Evolutionary conservation across 345 rosid species (phyloP), one percentile per base, ranked within the genome.

Genomic region (Gossypium mustelinum): DNA sequence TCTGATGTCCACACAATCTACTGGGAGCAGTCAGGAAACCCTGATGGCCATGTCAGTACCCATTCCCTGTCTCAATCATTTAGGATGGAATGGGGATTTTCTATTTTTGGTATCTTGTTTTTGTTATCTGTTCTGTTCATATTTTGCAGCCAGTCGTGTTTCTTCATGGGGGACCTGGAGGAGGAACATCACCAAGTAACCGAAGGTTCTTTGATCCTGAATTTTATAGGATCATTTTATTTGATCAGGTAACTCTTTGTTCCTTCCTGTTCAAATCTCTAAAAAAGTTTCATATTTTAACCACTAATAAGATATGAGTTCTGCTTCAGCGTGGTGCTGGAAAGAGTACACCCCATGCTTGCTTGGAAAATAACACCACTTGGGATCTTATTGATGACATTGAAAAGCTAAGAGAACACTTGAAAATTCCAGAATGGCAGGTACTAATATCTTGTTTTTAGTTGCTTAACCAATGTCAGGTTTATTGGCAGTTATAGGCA

Each of bases 131-230:
- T 47, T 54, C 27, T 78, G 41, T 58, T 27, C 58, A 54, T 67
- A 45, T 79, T 25, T 72, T 86, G 82, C 89, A 92, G 98, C 94
- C 98, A n/a, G 90, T 89, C 76, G 88, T 94, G 22, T 94, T 94
- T 83, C 94, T 94, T 81, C 98, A 92, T 52, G 98, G 98, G 18
- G 98, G 98, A 14, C 98, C 98, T n/a, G 98, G 98, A 74, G 97
- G 97, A 80, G 97, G 97, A 68, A 89, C 94, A 1, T 43, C 94
- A 18, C 95, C 98, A 13, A 83, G 81, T 64, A 92, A 94, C 75
- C 85, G 95, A 45, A 86, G 88, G 82, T 89, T 94, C 80, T 94
- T 94, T 66, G 97, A 94, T 84, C 95, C 97, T 29, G 87, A 85
- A 17, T 90, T 88, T 83, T 92, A 88, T 78, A 83, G 94, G 43